These are phyloP conservation scores for Phytophthora hybrid DNA, from an alignment of 352 stramenopile genomes.

Conservation along the genomic window DNA sequence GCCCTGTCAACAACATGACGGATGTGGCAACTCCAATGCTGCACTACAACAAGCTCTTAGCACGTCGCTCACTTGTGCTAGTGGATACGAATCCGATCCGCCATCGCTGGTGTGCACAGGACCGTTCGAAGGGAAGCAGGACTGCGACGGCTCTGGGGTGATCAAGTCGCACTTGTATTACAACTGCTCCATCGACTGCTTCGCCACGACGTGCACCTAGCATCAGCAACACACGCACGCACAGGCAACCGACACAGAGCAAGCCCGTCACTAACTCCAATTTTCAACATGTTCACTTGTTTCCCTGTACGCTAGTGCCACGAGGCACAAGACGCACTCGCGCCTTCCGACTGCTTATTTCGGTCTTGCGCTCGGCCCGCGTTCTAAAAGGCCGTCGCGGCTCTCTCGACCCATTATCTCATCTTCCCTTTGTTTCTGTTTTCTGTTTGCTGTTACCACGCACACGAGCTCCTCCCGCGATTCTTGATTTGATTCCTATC, in stretches of 20 bases:
- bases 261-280: conserved; percentile 34
- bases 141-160: conserved; percentile 55
- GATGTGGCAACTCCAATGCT: conserved; percentile 68
- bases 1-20: conserved; percentile 36
- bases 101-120: conserved; percentile 56
- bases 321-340: conserved; percentile 33
- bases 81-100: conserved; percentile 58
- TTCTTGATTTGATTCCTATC: conserved; percentile 23
- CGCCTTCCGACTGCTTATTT: conserved; percentile 35
- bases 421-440: conserved; percentile 26
- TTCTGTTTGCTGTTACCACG: conserved; percentile 33
- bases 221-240: conserved; percentile 16
- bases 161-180: conserved; percentile 58
- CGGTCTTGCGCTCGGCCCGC: conserved; percentile 33
- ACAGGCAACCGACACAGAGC: conserved; percentile 15
- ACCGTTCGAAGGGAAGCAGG: conserved; percentile 54
- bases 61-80: conserved; percentile 37
- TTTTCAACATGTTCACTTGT: conserved; percentile 56
- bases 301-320: conserved; percentile 40
- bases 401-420: conserved; percentile 37
- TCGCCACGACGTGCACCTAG: conserved; percentile 57
- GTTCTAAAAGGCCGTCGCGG: conserved; percentile 46
- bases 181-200: conserved; percentile 69
- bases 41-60: conserved; percentile 45
- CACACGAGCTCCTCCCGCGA: conserved; percentile 20